A percentile compares a stretch with the other conserved stretches of the same genome.
phyloP scores from a whole-genome alignment of 169 alveolate genomes.

The Babesia divergens region DNA sequence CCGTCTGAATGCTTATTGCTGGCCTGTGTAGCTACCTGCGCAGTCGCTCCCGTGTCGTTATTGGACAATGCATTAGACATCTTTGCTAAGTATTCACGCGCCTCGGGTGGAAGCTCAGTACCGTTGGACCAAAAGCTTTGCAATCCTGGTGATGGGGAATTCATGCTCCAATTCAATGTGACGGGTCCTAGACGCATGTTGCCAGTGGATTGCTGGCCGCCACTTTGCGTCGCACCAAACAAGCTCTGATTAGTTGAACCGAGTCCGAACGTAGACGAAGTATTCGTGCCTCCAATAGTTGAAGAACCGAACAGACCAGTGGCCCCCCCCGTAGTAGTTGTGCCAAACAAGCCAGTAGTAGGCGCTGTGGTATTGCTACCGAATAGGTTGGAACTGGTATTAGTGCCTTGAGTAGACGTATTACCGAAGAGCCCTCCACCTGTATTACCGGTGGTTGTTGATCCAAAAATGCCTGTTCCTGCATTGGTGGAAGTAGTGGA shows the following conservation, averaged over 20 bases:
- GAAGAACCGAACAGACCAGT: constrained; percentile 6
- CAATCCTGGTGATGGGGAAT: constrained; percentile 54
- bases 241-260: neutral
- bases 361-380: neutral
- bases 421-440: neutral
- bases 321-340: neutral
- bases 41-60: neutral
- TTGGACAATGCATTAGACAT: neutral
- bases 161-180: constrained; percentile 19
- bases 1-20: neutral
- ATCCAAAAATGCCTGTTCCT: constrained; percentile 24
- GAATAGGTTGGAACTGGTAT: neutral
- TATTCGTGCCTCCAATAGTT: neutral
- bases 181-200: constrained; percentile 23
- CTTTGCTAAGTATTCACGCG: constrained; percentile 42
- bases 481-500: neutral
- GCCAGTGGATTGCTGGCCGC: neutral
- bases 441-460: neutral
- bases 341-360: neutral
- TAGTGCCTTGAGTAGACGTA: neutral
- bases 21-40: neutral
- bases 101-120: constrained; percentile 55
- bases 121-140: constrained; percentile 57
- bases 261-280: neutral
- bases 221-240: neutral